These are phyloP conservation scores for Hamiltosporidium tvaerminnensis DNA, from an alignment of 371 early-diverging fungal species.

Conservation along the genomic window DNA sequence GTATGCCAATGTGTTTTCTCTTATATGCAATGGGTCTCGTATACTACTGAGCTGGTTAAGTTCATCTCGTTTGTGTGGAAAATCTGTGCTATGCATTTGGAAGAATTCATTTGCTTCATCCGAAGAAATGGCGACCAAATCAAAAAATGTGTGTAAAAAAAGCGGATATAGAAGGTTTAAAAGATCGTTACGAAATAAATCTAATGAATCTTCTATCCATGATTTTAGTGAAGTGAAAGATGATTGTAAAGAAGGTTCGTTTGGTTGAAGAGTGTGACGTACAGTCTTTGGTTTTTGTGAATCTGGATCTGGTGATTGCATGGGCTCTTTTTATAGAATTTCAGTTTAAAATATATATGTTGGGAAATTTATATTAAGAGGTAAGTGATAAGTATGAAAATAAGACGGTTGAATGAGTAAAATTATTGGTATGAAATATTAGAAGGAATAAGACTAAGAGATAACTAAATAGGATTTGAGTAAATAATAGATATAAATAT, in stretches of 20 bases:
- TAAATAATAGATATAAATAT: too few species aligned
- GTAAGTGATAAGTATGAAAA: too few species aligned
- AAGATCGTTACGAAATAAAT: slow-evolving; percentile 61
- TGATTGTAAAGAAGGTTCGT: not conserved
- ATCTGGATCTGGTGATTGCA: too few species aligned
- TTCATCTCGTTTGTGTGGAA: not conserved
- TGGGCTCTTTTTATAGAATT: too few species aligned
- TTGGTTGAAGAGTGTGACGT: not conserved
- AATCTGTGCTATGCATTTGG: slow-evolving; percentile 54
- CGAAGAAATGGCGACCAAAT: slow-evolving; percentile 57
- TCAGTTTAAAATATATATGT: too few species aligned
- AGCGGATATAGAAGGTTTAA: slow-evolving; percentile 69
- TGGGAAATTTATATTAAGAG: too few species aligned
- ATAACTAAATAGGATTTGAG: too few species aligned
- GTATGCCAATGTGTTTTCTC: slow-evolving; percentile 64
- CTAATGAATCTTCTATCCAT: slow-evolving; percentile 84
- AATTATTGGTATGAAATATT: too few species aligned
- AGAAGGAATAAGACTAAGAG: too few species aligned
- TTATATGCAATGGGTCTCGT: slow-evolving; percentile 59
- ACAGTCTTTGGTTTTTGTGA: too few species aligned
- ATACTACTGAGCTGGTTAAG: slow-evolving; percentile 52
- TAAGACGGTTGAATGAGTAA: too few species aligned
- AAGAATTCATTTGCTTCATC: slow-evolving; percentile 60
- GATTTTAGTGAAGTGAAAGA: slow-evolving; percentile 55
- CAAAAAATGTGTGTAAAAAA: slow-evolving; percentile 77